phyloP scores from a whole-genome alignment of 2,329 filamentous ascomycete genomes.

The Stromatinia cepivora region DNA sequence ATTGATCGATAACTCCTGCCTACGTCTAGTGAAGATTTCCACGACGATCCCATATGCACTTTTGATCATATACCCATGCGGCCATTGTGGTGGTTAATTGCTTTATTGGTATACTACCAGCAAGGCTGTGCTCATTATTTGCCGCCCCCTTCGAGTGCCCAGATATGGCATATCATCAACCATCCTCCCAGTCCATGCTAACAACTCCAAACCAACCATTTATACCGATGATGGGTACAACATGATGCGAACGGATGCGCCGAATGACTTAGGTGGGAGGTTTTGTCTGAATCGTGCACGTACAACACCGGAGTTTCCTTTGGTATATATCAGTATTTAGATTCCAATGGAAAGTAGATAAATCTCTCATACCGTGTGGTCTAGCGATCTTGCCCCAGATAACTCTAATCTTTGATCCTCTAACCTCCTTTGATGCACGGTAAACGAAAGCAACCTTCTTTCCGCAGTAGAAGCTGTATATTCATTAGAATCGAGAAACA shows the following conservation, averaged over 20 bases:
- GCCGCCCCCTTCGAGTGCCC: conserved; percentile 51
- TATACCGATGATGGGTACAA: conserved; percentile 98
- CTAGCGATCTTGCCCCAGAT: conserved; percentile 99
- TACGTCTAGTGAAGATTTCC: conserved; percentile 24
- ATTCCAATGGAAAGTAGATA: background rate
- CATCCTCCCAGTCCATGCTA: conserved; percentile 53
- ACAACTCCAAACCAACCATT: conserved; percentile 53
- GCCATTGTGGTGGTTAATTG: conserved; percentile 39
- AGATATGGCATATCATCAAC: conserved; percentile 62
- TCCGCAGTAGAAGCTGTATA: conserved; percentile 80
- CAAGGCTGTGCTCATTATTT: conserved; percentile 53
- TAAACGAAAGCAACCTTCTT: conserved; percentile 99
- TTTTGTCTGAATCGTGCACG: conserved; percentile 96
- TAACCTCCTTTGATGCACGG: conserved; percentile 89
- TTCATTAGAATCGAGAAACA: conserved; percentile 30
- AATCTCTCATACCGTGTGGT: conserved; percentile 73
- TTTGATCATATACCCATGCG: conserved; percentile 19
- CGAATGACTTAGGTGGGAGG: conserved; percentile 94
- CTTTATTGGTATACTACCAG: conserved; percentile 57
- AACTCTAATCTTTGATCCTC: conserved; percentile 96
- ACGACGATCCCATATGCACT: conserved; percentile 27
- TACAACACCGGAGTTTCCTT: conserved; percentile 96
- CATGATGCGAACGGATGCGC: conserved; percentile 94
- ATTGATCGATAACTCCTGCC: conserved; percentile 16
- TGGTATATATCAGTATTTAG: conserved; percentile 25